Conservation (phyloP, 257 asterid genomes). For the Cynanchum wilfordii region DNA sequence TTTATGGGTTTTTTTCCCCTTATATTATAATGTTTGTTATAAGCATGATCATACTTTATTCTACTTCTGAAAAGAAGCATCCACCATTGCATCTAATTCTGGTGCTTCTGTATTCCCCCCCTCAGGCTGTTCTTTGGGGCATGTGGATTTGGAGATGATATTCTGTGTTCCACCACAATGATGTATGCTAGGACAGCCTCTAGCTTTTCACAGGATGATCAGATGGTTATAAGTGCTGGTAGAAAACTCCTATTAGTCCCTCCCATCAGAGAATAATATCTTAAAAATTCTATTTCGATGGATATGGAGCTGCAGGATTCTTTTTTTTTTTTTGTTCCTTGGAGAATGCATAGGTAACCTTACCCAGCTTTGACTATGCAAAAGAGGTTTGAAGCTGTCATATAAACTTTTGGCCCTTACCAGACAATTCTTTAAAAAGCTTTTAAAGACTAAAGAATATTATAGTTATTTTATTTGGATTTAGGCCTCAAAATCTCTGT, state of each 20-base stretch:
- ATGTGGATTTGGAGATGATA: slow-evolving; percentile 82
- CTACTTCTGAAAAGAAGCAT: background rate
- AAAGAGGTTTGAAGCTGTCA: slow-evolving; percentile 1
- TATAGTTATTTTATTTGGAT: background rate
- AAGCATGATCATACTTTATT: background rate
- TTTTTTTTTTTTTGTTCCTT: background rate
- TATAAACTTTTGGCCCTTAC: background rate
- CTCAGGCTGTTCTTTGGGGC: slow-evolving; percentile 54
- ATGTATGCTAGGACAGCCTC: slow-evolving; percentile 49
- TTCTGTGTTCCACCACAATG: slow-evolving; percentile 73
- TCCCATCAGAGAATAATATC: slow-evolving; percentile 24
- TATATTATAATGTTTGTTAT: background rate
- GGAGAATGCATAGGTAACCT: slow-evolving; percentile 1
- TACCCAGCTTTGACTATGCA: background rate
- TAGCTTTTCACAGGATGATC: slow-evolving; percentile 25
- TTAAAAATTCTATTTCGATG: slow-evolving; percentile 5
- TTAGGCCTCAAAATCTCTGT: background rate
- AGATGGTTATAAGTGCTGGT: slow-evolving; percentile 45
- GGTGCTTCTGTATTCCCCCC: slow-evolving; percentile 11
- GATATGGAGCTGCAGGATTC: slow-evolving; percentile 6
- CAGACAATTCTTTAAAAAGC: background rate
- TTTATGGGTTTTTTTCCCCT: background rate
- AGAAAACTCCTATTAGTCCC: slow-evolving; percentile 56
- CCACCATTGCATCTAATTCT: slow-evolving; percentile 5
- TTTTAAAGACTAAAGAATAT: background rate